Conservation (phyloP, 305 asterid species). For the Plantago coronopus region DNA sequence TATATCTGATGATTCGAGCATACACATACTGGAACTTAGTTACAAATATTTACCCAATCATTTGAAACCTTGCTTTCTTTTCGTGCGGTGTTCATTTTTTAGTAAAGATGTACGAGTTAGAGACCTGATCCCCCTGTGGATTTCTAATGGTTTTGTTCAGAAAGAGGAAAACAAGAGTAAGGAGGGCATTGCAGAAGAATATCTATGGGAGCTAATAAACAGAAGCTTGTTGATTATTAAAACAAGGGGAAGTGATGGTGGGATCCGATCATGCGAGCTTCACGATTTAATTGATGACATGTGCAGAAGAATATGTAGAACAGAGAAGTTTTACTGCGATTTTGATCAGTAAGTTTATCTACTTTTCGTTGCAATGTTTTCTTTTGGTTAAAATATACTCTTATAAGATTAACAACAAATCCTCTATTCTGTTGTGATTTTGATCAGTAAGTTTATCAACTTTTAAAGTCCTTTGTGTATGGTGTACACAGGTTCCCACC, state of each 20-base stretch:
- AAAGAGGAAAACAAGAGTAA: neutral
- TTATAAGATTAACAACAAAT: neutral
- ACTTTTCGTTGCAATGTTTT: neutral
- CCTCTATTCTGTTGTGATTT: too few species aligned
- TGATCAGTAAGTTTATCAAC: too few species aligned
- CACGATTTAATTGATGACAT: constrained; percentile 19
- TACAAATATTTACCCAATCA: constrained; percentile 27
- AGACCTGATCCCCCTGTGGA: constrained; percentile 21
- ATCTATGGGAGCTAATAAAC: neutral
- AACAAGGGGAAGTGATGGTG: constrained; percentile 6
- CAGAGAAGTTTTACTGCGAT: neutral
- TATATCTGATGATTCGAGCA: constrained; percentile 4
- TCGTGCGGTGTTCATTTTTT: constrained; percentile 12
- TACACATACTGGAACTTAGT: constrained; percentile 25
- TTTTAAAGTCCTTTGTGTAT: neutral
- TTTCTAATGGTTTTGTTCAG: constrained; percentile 17
- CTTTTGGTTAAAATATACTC: neutral
- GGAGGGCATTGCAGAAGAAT: neutral
- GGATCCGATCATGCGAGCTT: constrained; percentile 16
- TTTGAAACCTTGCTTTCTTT: constrained; percentile 34
- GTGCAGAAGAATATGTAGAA: neutral
- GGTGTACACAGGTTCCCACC: neutral
- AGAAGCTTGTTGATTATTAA: constrained; percentile 7
- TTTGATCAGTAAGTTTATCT: neutral
- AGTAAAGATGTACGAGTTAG: constrained; percentile 12